Conservation (phyloP, 148 eudicot species). For the Diospyros lotus region DNA sequence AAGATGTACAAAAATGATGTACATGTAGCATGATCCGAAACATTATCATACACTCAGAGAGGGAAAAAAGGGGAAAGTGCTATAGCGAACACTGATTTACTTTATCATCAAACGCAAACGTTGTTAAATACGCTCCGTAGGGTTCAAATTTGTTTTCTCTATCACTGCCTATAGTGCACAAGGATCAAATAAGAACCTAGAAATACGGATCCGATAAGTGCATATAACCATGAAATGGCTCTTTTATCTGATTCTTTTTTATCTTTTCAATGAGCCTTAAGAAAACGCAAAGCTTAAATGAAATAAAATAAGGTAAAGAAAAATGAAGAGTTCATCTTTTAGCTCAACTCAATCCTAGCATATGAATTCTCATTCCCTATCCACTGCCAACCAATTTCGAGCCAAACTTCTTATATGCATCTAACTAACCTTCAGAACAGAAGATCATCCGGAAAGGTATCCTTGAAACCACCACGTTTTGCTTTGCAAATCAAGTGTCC, state of each 20-base stretch:
- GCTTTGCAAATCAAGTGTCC: constrained; percentile 79
- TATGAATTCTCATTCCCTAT: background rate
- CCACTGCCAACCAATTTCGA: background rate
- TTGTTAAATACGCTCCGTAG: constrained; percentile 30
- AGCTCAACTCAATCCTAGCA: background rate
- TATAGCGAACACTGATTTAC: background rate
- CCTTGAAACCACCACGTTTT: constrained; percentile 88
- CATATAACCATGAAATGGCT: background rate
- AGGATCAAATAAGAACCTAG: constrained; percentile 5
- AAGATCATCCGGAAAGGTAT: constrained; percentile 72
- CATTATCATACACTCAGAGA: background rate
- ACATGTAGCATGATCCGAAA: too few species aligned
- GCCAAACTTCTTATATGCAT: background rate
- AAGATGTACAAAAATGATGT: too few species aligned
- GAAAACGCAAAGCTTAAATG: too few species aligned
- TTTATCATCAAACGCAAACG: background rate
- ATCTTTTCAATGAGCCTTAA: too few species aligned
- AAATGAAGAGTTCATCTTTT: background rate
- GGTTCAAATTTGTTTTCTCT: constrained; percentile 60
- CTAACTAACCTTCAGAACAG: constrained; percentile 67
- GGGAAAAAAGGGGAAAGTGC: background rate
- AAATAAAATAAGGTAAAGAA: too few species aligned
- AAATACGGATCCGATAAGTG: background rate
- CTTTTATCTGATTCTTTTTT: too few species aligned
- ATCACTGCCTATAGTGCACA: constrained; percentile 42